Percentiles rank a stretch among this genome's conserved stretches.
phyloP scores from a whole-genome alignment of 768 basidiomycete genomes.

The Tricholoma bakamatsutake region DNA sequence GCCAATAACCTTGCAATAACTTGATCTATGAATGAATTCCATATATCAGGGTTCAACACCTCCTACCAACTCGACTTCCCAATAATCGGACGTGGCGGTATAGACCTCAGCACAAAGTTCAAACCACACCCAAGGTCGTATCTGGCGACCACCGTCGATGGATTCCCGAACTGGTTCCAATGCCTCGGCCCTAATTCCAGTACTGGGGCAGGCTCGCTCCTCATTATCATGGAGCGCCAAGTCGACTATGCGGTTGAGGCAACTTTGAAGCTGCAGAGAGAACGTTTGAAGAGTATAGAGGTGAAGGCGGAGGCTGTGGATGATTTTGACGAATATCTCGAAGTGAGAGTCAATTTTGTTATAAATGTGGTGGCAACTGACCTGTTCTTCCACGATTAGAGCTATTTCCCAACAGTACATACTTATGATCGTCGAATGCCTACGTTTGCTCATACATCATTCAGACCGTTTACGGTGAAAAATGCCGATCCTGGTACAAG shows the following conservation, averaged over 20 bases:
- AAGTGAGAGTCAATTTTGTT: slow-evolving; percentile 27
- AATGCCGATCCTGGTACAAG: slow-evolving; percentile 64
- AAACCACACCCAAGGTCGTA: slow-evolving; percentile 52
- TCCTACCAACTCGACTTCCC: slow-evolving; percentile 42
- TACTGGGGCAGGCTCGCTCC: slow-evolving; percentile 50
- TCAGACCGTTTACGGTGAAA: slow-evolving; percentile 52
- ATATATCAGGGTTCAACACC: slow-evolving; percentile 45
- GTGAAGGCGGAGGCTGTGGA: slow-evolving; percentile 52
- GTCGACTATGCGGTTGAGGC: slow-evolving; percentile 52
- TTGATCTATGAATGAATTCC: neutral
- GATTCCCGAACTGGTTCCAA: slow-evolving; percentile 68
- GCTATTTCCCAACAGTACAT: slow-evolving; percentile 40
- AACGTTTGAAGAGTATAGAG: slow-evolving; percentile 57
- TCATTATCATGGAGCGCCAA: slow-evolving; percentile 49
- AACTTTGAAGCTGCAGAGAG: slow-evolving; percentile 55
- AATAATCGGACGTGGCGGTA: slow-evolving; percentile 48
- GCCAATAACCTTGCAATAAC: neutral
- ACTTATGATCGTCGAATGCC: neutral
- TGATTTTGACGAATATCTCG: slow-evolving; percentile 57
- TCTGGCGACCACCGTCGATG: slow-evolving; percentile 51
- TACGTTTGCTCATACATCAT: neutral
- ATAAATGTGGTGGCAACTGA: neutral
- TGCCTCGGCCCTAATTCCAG: slow-evolving; percentile 50
- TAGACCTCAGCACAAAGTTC: slow-evolving; percentile 48
- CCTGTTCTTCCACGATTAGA: slow-evolving; percentile 21